A percentile compares a stretch with the other conserved stretches of the same genome.
These are phyloP conservation scores for Coemansia sp. DNA, from an alignment of 192 early-diverging fungal genomes.

Conservation along the genomic window DNA sequence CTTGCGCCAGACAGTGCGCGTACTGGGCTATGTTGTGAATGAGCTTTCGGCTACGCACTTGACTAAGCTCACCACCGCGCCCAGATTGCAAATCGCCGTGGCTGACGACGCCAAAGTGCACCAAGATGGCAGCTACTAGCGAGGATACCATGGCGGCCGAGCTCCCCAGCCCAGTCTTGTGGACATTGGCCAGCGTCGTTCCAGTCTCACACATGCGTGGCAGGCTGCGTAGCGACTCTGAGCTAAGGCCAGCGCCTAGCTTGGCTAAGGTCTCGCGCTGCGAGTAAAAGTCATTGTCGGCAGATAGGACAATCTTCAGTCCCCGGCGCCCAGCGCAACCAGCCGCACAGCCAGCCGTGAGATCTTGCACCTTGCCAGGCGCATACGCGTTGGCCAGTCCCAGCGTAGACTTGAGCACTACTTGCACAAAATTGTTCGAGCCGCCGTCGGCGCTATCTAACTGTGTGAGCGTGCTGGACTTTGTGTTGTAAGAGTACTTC, in stretches of 20 bases:
- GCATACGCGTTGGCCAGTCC: constrained; percentile 25
- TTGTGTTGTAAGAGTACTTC: constrained; percentile 61
- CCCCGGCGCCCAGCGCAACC: constrained; percentile 27
- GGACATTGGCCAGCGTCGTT: constrained; percentile 67
- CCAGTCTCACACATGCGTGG: constrained; percentile 67
- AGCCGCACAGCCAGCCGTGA: not conserved
- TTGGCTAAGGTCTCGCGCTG: constrained; percentile 73
- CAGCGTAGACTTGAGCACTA: constrained; percentile 44
- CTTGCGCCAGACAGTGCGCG: constrained; percentile 96
- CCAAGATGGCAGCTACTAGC: constrained; percentile 76
- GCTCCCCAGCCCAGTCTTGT: constrained; percentile 97
- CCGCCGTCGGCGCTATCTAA: constrained; percentile 31
- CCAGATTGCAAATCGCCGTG: constrained; percentile 14
- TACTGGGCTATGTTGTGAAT: constrained; percentile 91
- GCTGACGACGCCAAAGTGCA: constrained; percentile 67
- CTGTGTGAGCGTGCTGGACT: constrained; percentile 29
- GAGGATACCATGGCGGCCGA: constrained; percentile 97
- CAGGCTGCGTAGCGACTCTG: constrained; percentile 61
- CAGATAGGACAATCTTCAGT: constrained; percentile 76
- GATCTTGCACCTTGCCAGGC: constrained; percentile 9
- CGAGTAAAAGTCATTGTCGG: constrained; percentile 99
- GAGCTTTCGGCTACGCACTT: constrained; percentile 47
- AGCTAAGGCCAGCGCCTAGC: constrained; percentile 56
- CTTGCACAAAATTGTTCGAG: constrained; percentile 46
- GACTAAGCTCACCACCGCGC: constrained; percentile 2